Conservation (phyloP, 1,284 basidiomycete species). For the Puccinia triticina region DNA sequence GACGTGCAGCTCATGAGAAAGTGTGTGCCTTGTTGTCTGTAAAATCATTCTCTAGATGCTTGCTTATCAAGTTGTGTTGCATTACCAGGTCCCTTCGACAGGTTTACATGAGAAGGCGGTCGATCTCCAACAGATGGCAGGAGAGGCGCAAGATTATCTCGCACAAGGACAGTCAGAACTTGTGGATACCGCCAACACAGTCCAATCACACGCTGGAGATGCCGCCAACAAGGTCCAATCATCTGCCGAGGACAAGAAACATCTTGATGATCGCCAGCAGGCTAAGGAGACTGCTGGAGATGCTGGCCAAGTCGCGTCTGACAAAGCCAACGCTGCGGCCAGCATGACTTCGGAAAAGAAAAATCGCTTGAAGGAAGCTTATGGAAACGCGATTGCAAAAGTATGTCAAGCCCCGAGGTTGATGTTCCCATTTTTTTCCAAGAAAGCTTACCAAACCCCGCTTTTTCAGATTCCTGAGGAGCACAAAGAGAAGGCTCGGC, state of each 20-base stretch:
- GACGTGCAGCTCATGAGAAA: slow-evolving; percentile 23
- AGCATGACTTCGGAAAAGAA: slow-evolving; percentile 41
- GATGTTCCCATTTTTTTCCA: not conserved
- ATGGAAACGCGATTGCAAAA: slow-evolving; percentile 44
- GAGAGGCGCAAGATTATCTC: slow-evolving; percentile 43
- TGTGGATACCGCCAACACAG: slow-evolving; percentile 17
- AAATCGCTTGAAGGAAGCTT: slow-evolving; percentile 44
- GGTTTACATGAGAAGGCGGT: slow-evolving; percentile 35
- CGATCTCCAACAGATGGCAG: slow-evolving; percentile 34
- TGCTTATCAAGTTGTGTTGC: not conserved
- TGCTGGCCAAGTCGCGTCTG: slow-evolving; percentile 27
- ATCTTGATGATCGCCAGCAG: slow-evolving; percentile 52
- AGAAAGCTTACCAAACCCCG: not conserved
- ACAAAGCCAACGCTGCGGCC: slow-evolving; percentile 45
- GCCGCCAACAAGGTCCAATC: slow-evolving; percentile 26
- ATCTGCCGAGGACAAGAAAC: slow-evolving; percentile 42
- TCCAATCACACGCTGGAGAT: slow-evolving; percentile 26
- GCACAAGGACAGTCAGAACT: slow-evolving; percentile 36
- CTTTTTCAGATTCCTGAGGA: slow-evolving; percentile 58
- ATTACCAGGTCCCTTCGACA: slow-evolving; percentile 39
- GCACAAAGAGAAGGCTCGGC: slow-evolving; percentile 57
- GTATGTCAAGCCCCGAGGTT: not conserved
- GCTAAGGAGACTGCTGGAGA: slow-evolving; percentile 41
- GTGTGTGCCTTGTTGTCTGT: not conserved
- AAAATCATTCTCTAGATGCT: not conserved